Conservation (phyloP, 2,329 filamentous ascomycete genomes). For the Purpureocillium lavendulum region DNA sequence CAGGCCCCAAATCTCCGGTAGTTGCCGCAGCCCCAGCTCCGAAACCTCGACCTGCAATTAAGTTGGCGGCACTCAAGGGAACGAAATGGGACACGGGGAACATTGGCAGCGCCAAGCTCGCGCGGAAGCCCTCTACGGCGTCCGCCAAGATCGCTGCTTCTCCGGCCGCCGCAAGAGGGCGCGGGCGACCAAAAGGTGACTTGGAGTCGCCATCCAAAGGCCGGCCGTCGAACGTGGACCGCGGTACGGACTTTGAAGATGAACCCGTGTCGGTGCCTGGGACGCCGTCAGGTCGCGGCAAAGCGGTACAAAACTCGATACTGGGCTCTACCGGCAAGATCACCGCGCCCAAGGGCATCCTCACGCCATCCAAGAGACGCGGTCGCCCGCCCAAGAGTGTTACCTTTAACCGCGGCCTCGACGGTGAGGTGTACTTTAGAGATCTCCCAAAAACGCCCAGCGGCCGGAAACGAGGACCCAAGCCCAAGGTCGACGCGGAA, state of each 20-base stretch:
- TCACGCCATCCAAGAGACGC: constrained; percentile 43
- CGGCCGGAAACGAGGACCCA: constrained; percentile 17
- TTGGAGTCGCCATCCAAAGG: not conserved
- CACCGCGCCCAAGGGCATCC: constrained; percentile 42
- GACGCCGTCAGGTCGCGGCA: constrained; percentile 6
- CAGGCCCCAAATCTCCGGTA: constrained; percentile 1
- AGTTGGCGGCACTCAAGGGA: constrained; percentile 25
- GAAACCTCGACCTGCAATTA: constrained; percentile 21
- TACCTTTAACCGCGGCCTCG: constrained; percentile 33
- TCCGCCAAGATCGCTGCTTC: constrained; percentile 4
- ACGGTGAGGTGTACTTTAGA: constrained; percentile 41
- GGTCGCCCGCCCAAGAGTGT: constrained; percentile 43
- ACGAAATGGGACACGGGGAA: constrained; percentile 29
- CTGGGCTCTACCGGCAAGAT: constrained; percentile 6
- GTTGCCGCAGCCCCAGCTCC: constrained; percentile 5
- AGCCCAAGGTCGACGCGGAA: constrained; percentile 16
- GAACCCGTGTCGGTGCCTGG: not conserved
- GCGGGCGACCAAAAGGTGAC: not conserved
- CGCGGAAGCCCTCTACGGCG: constrained; percentile 10
- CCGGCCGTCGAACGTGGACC: not conserved
- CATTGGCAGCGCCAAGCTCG: constrained; percentile 2
- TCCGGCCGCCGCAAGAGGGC: not conserved
- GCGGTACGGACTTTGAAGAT: not conserved
- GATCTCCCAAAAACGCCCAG: constrained; percentile 35
- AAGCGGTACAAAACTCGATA: not conserved